Percentiles rank a stretch among this genome's conserved stretches.
Conservation (phyloP, 2,329 filamentous ascomycete genomes). For the Diplodia scrobiculata region DNA sequence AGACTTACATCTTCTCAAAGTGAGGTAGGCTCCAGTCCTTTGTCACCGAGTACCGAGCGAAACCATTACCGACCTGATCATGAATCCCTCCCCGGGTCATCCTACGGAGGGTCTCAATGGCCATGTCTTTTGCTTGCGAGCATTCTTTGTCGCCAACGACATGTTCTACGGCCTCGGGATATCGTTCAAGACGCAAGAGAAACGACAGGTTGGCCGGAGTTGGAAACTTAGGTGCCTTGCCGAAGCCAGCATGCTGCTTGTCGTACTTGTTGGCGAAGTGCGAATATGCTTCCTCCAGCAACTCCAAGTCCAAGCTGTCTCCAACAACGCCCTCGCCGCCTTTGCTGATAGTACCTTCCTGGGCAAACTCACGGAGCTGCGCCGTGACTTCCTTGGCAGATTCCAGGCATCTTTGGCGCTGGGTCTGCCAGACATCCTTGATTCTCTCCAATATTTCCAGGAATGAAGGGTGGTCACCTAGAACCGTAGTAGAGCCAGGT, state of each 20-base stretch:
- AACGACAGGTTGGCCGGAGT: constrained; percentile 85
- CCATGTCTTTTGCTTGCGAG: constrained; percentile 73
- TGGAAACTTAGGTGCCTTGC: constrained; percentile 77
- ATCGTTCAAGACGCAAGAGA: constrained; percentile 71
- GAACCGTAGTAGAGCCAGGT: constrained; percentile 60
- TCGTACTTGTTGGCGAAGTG: constrained; percentile 84
- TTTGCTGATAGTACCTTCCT: constrained; percentile 71
- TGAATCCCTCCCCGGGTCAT: constrained; percentile 74
- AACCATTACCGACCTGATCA: constrained; percentile 76
- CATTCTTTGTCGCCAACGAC: constrained; percentile 85
- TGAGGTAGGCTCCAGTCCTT: constrained; percentile 91
- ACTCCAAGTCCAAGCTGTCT: constrained; percentile 81
- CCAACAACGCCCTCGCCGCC: constrained; percentile 47
- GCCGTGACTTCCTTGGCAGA: constrained; percentile 80
- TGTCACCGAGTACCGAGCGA: constrained; percentile 85
- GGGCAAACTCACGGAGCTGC: constrained; percentile 82
- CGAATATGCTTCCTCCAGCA: constrained; percentile 84
- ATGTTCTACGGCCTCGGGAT: constrained; percentile 72
- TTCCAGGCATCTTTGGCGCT: constrained; percentile 78
- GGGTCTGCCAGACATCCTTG: constrained; percentile 71
- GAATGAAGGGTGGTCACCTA: constrained; percentile 68
- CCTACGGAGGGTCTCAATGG: constrained; percentile 73
- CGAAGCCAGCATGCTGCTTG: constrained; percentile 74
- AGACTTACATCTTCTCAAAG: constrained; percentile 80
- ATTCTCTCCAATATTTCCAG: constrained; percentile 81